A percentile compares a stretch with the other conserved stretches of the same genome.
These are phyloP conservation scores for Coemansia sp. DNA, from an alignment of 192 early-diverging fungal genomes.

Conservation along the genomic window DNA sequence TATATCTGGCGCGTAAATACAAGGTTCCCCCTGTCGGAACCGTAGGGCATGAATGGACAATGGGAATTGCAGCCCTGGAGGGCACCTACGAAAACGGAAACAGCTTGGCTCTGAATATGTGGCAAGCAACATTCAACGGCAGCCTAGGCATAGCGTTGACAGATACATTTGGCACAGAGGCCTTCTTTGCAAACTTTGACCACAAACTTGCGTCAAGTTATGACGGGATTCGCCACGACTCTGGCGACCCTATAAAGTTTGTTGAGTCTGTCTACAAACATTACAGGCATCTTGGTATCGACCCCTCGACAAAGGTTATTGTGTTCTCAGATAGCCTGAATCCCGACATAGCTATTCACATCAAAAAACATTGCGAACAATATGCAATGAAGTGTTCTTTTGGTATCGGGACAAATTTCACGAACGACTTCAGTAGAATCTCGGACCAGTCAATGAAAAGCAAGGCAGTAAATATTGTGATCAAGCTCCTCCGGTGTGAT, in stretches of 20 bases:
- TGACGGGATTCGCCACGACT: slow-evolving; percentile 70
- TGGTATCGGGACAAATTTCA: slow-evolving; percentile 76
- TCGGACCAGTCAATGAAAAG: slow-evolving; percentile 31
- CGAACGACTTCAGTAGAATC: slow-evolving; percentile 62
- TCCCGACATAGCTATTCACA: slow-evolving; percentile 51
- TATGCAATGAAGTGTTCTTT: slow-evolving; percentile 59
- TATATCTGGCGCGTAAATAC: slow-evolving; percentile 63
- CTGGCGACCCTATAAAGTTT: slow-evolving; percentile 66
- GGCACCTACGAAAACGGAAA: slow-evolving; percentile 63
- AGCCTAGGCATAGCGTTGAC: slow-evolving; percentile 67
- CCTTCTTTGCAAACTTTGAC: slow-evolving; percentile 67
- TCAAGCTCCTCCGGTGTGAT: slow-evolving; percentile 65
- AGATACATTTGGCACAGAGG: slow-evolving; percentile 69
- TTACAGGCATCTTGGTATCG: slow-evolving; percentile 59
- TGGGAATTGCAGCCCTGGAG: slow-evolving; percentile 69
- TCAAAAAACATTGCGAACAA: slow-evolving; percentile 52
- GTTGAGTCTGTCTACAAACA: slow-evolving; percentile 59
- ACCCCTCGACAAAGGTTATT: slow-evolving; percentile 61
- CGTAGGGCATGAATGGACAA: slow-evolving; percentile 76
- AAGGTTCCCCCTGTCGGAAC: slow-evolving; percentile 48
- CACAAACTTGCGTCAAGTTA: slow-evolving; percentile 53
- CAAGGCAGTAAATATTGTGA: slow-evolving; percentile 70
- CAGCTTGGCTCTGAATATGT: slow-evolving; percentile 58
- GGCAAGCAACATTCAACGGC: slow-evolving; percentile 60
- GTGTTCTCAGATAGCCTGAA: slow-evolving; percentile 73